Conservation (phyloP, 2,329 filamentous ascomycete species). For the Aspergillus sp. region DNA sequence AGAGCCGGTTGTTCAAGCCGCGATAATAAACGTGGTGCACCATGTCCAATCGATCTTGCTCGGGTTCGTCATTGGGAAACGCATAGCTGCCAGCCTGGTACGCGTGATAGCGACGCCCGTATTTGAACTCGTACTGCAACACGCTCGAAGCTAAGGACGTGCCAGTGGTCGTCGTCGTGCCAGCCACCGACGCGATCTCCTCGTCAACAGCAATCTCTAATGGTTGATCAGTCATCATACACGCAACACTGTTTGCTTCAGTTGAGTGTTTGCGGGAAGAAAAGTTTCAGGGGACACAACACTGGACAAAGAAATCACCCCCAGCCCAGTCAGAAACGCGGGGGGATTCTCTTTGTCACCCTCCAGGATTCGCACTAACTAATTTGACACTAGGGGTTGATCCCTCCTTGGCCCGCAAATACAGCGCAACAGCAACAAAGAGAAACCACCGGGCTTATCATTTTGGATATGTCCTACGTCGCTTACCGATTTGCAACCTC, state of each 20-base stretch:
- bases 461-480: background rate
- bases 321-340: background rate
- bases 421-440: background rate
- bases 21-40: constrained; percentile 45
- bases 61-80: constrained; percentile 41
- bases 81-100: constrained; percentile 36
- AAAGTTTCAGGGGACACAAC: background rate
- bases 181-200: background rate
- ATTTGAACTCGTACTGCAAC: constrained; percentile 20
- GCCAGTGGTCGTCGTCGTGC: constrained; percentile 1
- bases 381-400: background rate
- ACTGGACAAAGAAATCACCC: background rate
- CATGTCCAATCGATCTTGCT: constrained; percentile 42
- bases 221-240: background rate
- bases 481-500: background rate
- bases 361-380: background rate
- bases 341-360: background rate
- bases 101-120: constrained; percentile 36
- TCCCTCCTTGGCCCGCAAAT: background rate
- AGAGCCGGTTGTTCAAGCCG: constrained; percentile 40
- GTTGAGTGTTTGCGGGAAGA: background rate
- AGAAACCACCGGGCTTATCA: background rate
- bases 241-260: background rate
- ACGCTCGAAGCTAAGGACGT: constrained; percentile 20
- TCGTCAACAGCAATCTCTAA: constrained; percentile 12